Conservation (phyloP, 1,284 basidiomycete species). For the Tilletia horrida region DNA sequence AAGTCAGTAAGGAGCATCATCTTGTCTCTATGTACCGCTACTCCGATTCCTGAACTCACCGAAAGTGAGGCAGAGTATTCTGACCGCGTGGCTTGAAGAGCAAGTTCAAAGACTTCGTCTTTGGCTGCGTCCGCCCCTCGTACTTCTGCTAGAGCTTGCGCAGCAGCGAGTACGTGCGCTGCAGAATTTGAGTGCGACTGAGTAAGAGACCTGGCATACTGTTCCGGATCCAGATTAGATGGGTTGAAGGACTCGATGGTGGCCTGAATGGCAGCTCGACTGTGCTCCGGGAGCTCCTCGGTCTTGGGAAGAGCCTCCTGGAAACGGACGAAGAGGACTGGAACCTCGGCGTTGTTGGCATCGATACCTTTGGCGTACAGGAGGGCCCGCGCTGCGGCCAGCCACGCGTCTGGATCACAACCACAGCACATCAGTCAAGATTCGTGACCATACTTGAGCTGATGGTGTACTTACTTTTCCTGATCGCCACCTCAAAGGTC, state of each 20-base stretch:
- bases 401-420: conserved; percentile 65
- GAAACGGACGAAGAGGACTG: conserved; percentile 69
- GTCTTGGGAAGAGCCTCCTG: conserved; percentile 56
- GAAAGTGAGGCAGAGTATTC: conserved; percentile 60
- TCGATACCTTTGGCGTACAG: conserved; percentile 64
- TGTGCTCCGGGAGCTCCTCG: conserved; percentile 54
- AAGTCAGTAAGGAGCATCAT: background rate
- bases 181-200: conserved; percentile 61
- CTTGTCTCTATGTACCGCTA: too few relatives aligned
- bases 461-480: conserved; percentile 64
- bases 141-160: background rate
- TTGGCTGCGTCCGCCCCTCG: conserved; percentile 52
- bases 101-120: conserved; percentile 60
- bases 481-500: conserved; percentile 75
- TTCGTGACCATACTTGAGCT: background rate
- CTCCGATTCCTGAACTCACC: too few relatives aligned
- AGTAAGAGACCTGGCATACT: conserved; percentile 51
- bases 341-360: conserved; percentile 66
- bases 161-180: conserved; percentile 61
- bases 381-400: conserved; percentile 74
- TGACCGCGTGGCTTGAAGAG: conserved; percentile 62
- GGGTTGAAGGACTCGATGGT: conserved; percentile 69
- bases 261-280: conserved; percentile 28
- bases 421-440: background rate
- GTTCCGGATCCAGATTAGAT: conserved; percentile 65